Percentiles rank a stretch among this genome's conserved stretches.
Conservation (phyloP, 352 stramenopile species). For the Poterioochromonas sp. region DNA sequence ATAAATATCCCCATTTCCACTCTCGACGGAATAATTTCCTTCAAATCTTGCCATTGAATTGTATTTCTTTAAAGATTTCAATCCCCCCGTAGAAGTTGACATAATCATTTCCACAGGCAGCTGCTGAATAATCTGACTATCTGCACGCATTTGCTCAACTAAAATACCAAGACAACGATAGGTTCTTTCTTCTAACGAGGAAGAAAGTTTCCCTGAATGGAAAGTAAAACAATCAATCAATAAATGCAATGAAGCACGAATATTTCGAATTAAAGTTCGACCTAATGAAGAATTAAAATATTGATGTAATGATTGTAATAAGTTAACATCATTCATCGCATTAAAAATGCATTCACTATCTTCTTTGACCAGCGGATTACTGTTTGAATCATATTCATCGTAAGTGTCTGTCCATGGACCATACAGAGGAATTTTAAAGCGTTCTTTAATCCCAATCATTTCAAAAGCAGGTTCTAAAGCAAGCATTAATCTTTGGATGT, state of each 20-base stretch:
- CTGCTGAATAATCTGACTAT: conserved; percentile 2
- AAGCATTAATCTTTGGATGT: background rate
- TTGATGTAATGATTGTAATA: background rate
- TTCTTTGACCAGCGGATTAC: background rate
- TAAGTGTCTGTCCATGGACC: conserved; percentile 25
- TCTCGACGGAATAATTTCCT: background rate
- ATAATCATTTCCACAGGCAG: background rate
- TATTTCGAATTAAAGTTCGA: conserved; percentile 11
- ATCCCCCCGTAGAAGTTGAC: background rate
- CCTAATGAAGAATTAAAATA: conserved; percentile 16
- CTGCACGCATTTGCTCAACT: conserved; percentile 3
- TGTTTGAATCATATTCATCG: conserved; percentile 24
- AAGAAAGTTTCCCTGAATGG: background rate
- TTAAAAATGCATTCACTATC: background rate
- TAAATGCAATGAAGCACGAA: background rate
- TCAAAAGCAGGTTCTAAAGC: conserved; percentile 9
- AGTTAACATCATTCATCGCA: background rate
- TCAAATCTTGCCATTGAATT: background rate
- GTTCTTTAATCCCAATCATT: background rate
- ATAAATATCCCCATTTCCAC: background rate
- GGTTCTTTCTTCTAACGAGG: conserved; percentile 1
- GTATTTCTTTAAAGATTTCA: background rate
- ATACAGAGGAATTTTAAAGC: background rate
- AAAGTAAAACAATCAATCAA: conserved; percentile 4
- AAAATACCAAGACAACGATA: background rate